Percentiles rank a stretch among this genome's conserved stretches.
Evolutionary conservation across 2,329 filamentous ascomycete genomes (phyloP).

Genomic region (Blastomyces emzantsi): DNA sequence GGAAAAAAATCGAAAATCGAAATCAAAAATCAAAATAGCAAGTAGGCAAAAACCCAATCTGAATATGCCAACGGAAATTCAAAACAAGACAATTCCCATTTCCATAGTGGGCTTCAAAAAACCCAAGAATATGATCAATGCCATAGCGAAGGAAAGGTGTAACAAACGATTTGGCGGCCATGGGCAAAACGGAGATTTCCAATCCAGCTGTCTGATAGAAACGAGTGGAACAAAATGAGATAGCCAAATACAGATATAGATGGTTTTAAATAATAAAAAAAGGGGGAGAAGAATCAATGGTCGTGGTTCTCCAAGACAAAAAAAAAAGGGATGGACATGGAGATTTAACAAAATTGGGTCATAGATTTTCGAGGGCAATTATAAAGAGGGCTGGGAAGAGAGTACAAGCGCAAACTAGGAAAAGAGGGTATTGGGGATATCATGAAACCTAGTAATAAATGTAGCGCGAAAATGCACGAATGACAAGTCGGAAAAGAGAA

Average conservation of each 20-base stretch:
- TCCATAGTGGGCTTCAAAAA: not conserved
- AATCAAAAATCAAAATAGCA: not conserved
- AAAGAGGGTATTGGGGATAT: slow-evolving; percentile 4
- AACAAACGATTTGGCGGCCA: not conserved
- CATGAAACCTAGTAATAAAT: slow-evolving; percentile 1
- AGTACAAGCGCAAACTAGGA: not conserved
- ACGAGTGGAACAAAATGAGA: not conserved
- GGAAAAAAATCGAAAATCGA: not conserved
- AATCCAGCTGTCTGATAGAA: not conserved
- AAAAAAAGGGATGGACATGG: not conserved
- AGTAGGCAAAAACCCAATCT: not conserved
- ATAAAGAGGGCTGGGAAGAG: not conserved
- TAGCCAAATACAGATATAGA: not conserved
- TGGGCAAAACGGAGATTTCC: not conserved
- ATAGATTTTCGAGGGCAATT: not conserved
- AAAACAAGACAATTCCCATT: not conserved
- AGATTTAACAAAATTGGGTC: not conserved
- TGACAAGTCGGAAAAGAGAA: not conserved
- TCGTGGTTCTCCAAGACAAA: not conserved
- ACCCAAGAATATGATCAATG: not conserved
- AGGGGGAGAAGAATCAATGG: not conserved
- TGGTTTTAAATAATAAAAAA: not conserved
- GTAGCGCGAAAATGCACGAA: not conserved
- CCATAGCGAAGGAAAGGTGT: not conserved
- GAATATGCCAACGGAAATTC: not conserved